Conservation (phyloP, 257 asterid species). For the Penstemon eatonii region DNA sequence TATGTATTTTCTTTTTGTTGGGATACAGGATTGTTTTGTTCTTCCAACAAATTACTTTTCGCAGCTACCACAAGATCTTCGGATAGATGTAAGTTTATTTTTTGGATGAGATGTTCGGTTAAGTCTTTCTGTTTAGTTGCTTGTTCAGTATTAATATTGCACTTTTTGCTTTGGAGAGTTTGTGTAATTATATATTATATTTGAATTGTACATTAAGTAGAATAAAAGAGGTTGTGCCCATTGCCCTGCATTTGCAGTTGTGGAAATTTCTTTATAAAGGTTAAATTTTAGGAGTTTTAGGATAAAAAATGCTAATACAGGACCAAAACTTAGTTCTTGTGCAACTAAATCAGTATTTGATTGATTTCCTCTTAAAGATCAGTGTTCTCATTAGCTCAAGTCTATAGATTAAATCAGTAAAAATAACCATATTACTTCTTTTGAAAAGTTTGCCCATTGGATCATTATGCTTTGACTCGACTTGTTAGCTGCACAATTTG, state of each 20-base stretch:
- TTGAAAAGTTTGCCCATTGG: too few relatives aligned
- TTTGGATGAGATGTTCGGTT: background rate
- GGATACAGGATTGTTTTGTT: slow-evolving; percentile 64
- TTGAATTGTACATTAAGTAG: slow-evolving; percentile 12
- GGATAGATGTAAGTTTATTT: slow-evolving; percentile 72
- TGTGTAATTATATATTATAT: slow-evolving; percentile 1
- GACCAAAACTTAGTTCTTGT: too few relatives aligned
- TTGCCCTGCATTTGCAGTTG: slow-evolving; percentile 15
- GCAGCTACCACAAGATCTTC: slow-evolving; percentile 85
- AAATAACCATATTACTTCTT: too few relatives aligned
- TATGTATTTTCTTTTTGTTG: slow-evolving; percentile 9
- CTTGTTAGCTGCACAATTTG: too few relatives aligned
- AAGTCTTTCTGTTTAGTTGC: background rate
- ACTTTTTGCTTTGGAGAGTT: slow-evolving; percentile 2
- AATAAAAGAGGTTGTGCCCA: background rate
- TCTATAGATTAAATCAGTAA: too few relatives aligned
- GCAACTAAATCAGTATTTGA: too few relatives aligned
- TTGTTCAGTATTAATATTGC: background rate
- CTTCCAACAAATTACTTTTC: slow-evolving; percentile 78
- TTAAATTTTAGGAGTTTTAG: background rate
- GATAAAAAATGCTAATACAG: too few relatives aligned
- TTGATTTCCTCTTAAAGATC: too few relatives aligned
- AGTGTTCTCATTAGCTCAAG: too few relatives aligned
- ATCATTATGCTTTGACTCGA: too few relatives aligned
- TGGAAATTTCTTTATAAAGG: slow-evolving; percentile 1